Base-by-base conservation (phyloP, 495 filamentous ascomycete species). In the Alectoria sarmentosa region DNA sequence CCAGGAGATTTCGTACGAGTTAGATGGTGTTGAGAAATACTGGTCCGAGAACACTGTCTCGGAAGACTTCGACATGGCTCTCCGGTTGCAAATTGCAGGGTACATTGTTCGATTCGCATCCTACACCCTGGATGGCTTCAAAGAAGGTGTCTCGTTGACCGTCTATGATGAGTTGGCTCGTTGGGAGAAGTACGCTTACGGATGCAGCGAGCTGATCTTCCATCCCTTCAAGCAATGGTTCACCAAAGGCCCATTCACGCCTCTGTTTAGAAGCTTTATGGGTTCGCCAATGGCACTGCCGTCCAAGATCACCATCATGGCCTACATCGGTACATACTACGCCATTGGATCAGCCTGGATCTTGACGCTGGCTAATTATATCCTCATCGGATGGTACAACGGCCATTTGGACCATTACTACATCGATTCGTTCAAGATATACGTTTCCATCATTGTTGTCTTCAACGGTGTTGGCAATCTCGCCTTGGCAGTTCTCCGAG, bases 251-350 rank as follows among this genome's bases (percentile, higher is more conserved):
- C 88, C 88, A 21, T 91, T 92, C 76, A 92, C 89, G 0, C 83
- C 81, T 14, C 79, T 92, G 26, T 92, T 92, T 82, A 81, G 79
- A 44, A 77, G 71, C 42, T 92, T 92, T 75, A 75, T 92, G 49
- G 78, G 79, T 71, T 88, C 85, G 70, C 84, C 83, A 72, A 91
- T 91, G 71, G 88, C 86, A 9, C 79, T 92, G 66, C 88, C 88
- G 8, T 88, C 86, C 62, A 92, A 92, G 74, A 75, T 91, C 71
- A 91, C 89, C 39, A 88, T 92, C 68, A 78, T 91, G 70, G 89
- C 89, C 0, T 92, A 92, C 71, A 88, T 92, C 67, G 89, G 90
- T n/a, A 92, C 89, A 21, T 92, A 92, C 76, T 92, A 92, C 73
- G 89, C 89, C 61, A 87, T 92, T 64, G 89, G 82, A 30, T 86